Percentiles rank a stretch among this genome's conserved stretches.
Evolutionary conservation across 768 basidiomycete genomes (phyloP).

Genomic region (Boletales sp.): DNA sequence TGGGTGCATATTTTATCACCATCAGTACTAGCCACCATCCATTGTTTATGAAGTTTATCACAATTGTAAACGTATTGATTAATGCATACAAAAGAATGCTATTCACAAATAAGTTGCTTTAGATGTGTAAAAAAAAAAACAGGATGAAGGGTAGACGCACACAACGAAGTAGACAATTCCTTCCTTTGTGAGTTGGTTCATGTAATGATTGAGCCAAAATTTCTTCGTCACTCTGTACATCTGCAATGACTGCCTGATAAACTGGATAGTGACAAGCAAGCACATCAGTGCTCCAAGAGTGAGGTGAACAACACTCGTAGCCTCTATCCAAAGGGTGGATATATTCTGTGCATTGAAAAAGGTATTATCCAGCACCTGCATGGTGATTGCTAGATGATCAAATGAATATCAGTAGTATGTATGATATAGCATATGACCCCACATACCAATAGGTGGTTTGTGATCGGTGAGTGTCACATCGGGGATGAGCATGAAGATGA

Average conservation of each 20-base stretch:
- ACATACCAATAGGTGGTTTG: neutral
- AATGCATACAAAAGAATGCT: too few relatives aligned
- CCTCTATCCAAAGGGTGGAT: neutral
- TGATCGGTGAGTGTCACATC: neutral
- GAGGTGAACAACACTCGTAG: neutral
- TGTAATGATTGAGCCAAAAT: neutral
- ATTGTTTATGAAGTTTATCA: too few relatives aligned
- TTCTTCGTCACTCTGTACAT: neutral
- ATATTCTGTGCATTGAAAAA: neutral
- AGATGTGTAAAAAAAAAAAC: too few relatives aligned
- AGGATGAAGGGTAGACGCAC: neutral
- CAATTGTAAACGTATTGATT: too few relatives aligned
- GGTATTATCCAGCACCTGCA: neutral
- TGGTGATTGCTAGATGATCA: neutral
- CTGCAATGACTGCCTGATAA: neutral
- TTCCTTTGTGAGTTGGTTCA: neutral
- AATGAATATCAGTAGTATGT: neutral
- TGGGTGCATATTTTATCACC: too few relatives aligned
- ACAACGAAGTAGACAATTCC: neutral
- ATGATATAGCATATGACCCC: too few relatives aligned
- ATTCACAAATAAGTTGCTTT: too few relatives aligned
- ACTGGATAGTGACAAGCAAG: neutral
- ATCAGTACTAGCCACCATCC: too few relatives aligned
- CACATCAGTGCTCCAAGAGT: neutral
- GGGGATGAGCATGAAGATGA: neutral